Base-by-base conservation (phyloP, 2,329 filamentous ascomycete genomes). In the Colletotrichum sp. region DNA sequence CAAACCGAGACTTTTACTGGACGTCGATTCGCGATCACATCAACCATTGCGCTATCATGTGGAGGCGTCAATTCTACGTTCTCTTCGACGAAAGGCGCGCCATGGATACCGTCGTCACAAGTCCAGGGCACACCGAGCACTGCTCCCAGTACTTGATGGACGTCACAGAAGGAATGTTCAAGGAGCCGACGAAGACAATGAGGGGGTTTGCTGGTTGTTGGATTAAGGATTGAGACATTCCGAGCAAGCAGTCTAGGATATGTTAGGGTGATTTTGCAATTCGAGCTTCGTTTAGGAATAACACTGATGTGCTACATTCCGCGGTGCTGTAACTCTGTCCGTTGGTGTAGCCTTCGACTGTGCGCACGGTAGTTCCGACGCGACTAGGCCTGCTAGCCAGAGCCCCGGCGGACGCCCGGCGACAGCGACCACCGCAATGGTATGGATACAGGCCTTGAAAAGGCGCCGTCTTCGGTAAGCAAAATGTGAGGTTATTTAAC, bases 131-230 rank as follows among this genome's bases (percentile, higher is more conserved):
- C 52, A 81, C 80, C 2, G 79, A 81, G 44, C 80, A 82, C 71
- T 81, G 81, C 69, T 79, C 81, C 3, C 78, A 80, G 72, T 81
- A 79, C 64, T 76, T 82, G 10, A 76, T 81, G 52, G 80, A 81
- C 55, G 77, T 70, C 16, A 39, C 70, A n/a, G 79, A 81, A 3
- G 62, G 44, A 15, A 77, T 75, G 32, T 76, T 67, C 36, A 79
- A 48, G 7, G 76, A 75, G 30, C 75, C 76, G 44, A 80, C 76
- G 0, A 80, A 73, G 65, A 79, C 68, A 8, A 68, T 72, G 64
- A 59, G 72, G 13, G 75, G 75, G 3, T 78, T 75, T 48, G 72
- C 75, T 8, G 68, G 68, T 7, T 78, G 77, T 13, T 77, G 75
- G 75, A 30, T 78, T 9, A 62, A 52, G 5, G 55, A 75, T 28